Evolutionary conservation across 805 yeast genomes (phyloP).

Genomic region (Lipomyces oligophaga): DNA sequence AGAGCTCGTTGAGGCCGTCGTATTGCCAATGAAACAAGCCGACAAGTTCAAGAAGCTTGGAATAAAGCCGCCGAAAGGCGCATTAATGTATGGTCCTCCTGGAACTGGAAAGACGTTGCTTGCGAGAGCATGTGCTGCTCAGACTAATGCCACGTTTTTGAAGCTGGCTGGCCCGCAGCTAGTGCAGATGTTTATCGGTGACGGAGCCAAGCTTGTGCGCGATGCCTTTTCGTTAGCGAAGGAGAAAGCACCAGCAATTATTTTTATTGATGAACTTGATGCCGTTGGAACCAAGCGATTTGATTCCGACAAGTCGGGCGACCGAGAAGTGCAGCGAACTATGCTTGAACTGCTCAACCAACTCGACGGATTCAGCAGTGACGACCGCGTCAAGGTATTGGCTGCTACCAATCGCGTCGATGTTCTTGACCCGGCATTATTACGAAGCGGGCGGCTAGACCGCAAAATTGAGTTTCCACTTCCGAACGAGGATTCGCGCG

Average conservation of each 20-base stretch:
- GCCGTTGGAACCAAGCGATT: constrained; percentile 98
- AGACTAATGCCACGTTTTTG: constrained; percentile 93
- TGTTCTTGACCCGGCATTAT: constrained; percentile 94
- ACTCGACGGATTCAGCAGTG: constrained; percentile 96
- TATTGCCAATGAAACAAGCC: constrained; percentile 96
- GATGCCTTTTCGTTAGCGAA: constrained; percentile 97
- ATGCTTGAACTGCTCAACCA: constrained; percentile 97
- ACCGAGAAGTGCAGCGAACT: constrained; percentile 97
- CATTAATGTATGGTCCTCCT: constrained; percentile 98
- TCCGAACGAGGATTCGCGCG: constrained; percentile 96
- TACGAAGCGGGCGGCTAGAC: constrained; percentile 96
- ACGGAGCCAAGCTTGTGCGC: constrained; percentile 95
- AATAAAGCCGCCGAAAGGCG: constrained; percentile 89
- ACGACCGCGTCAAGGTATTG: constrained; percentile 92
- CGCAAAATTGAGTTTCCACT: constrained; percentile 97
- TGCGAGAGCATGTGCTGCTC: constrained; percentile 99
- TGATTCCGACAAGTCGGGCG: constrained; percentile 96
- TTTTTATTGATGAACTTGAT: constrained; percentile 95
- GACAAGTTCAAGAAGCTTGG: constrained; percentile 93
- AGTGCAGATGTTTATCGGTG: constrained; percentile 98
- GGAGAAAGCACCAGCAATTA: constrained; percentile 97
- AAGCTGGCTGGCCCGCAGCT: constrained; percentile 97
- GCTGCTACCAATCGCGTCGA: constrained; percentile 99
- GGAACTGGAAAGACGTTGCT: constrained; percentile 97
- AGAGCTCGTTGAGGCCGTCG: constrained; percentile 97